phyloP scores from a whole-genome alignment of 2,329 filamentous ascomycete genomes.

The Falciphora oryzae region DNA sequence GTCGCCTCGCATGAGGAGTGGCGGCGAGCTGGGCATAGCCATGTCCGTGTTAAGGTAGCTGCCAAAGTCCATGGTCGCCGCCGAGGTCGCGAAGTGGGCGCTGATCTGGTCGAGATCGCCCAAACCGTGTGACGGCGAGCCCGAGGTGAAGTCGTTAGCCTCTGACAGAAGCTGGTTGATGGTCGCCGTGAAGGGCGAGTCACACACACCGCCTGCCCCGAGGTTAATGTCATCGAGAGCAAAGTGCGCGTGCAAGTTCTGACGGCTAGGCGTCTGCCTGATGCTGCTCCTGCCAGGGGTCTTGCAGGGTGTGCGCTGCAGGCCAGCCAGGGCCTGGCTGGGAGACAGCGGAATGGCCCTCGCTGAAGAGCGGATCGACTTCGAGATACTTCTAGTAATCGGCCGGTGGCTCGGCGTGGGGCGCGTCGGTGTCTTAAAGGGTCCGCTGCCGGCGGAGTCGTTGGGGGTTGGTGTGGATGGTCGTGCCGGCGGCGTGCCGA shows the following conservation, averaged over 20 bases:
- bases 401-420: constrained; percentile 56
- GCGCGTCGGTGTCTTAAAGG: constrained; percentile 59
- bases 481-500: constrained; percentile 50
- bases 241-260: constrained; percentile 28
- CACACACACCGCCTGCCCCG: constrained; percentile 14
- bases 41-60: constrained; percentile 42
- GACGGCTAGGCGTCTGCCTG: constrained; percentile 38
- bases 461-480: constrained; percentile 49
- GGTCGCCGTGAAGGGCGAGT: constrained; percentile 56
- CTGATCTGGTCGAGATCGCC: constrained; percentile 34
- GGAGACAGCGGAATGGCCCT: constrained; percentile 35
- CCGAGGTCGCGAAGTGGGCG: not conserved
- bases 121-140: constrained; percentile 30
- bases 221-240: constrained; percentile 27
- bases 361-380: constrained; percentile 44
- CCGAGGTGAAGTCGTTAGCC: constrained; percentile 38
- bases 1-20: constrained; percentile 23
- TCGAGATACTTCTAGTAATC: constrained; percentile 55
- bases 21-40: constrained; percentile 43
- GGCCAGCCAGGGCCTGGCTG: constrained; percentile 26
- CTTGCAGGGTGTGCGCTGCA: constrained; percentile 43
- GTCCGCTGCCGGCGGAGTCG: constrained; percentile 36
- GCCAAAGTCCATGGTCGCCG: constrained; percentile 39
- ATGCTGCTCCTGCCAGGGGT: constrained; percentile 32
- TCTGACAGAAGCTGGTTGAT: constrained; percentile 60